Percentiles rank a stretch among this genome's conserved stretches.
Conservation (phyloP, 331 rosid genomes). For the Pyracantha coccinea region DNA sequence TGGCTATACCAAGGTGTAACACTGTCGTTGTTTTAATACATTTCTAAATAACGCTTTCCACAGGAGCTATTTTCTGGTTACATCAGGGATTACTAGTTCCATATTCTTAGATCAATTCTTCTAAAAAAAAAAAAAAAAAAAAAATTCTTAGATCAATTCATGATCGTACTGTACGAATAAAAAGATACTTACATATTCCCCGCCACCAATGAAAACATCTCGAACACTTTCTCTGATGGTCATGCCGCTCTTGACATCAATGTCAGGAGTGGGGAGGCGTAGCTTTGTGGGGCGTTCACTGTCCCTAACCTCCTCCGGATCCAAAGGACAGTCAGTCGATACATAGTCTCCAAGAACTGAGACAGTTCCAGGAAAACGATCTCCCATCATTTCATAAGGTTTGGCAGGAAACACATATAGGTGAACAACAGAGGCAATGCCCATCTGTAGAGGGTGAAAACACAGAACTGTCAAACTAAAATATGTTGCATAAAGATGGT, state of each 20-base stretch:
- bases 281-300: constrained; percentile 95
- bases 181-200: constrained; percentile 76
- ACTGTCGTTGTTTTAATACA: background rate
- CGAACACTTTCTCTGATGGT: constrained; percentile 91
- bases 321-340: constrained; percentile 87
- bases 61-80: too few relatives aligned
- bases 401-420: constrained; percentile 92
- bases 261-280: constrained; percentile 82
- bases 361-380: constrained; percentile 60
- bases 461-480: constrained; percentile 45
- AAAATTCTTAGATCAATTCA: constrained; percentile 12
- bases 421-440: constrained; percentile 91
- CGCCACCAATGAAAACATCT: constrained; percentile 87
- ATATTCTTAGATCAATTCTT: constrained; percentile 15
- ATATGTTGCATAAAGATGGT: background rate
- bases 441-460: constrained; percentile 88
- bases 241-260: constrained; percentile 71
- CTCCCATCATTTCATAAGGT: constrained; percentile 98
- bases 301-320: constrained; percentile 98
- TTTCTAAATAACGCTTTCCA: background rate
- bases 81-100: constrained; percentile 1
- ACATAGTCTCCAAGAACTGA: constrained; percentile 97
- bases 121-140: too few relatives aligned
- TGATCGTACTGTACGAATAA: background rate
- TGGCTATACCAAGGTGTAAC: background rate